Base-by-base conservation (phyloP, 2,329 filamentous ascomycete species). In the Cryphonectria carpinicola region DNA sequence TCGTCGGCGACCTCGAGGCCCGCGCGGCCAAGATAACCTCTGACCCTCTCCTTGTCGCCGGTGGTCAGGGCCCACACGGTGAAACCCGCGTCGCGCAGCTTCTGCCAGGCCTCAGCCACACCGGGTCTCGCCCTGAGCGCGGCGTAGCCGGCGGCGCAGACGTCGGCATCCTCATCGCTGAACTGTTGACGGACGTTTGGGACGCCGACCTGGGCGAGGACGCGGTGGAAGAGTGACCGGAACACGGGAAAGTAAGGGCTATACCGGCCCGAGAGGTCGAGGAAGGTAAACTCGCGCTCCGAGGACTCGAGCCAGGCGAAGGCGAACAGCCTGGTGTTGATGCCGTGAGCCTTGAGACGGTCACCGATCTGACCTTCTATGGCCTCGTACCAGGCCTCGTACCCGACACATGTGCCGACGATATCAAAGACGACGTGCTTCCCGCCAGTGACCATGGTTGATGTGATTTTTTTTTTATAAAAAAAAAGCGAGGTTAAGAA, bases 21-120 rank as follows among this genome's bases (percentile, higher is more conserved):
- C 0, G 78, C 83, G 0, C 79, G 77, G n/a, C 79, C 74, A 72
- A 89, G 88, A 72, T 89, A 89, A 0, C 85, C 86, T 10, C 79
- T 75, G 3, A 89, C 86, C 7, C 86, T 78, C 64, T 80, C 76
- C 3, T 80, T 75, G 74, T 89, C 86, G 1, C 84, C 87, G 0
- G 85, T 84, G 0, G 86, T 88, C 37, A 89, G 79, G 43, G 81
- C 83, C 86, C 86, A 89, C 5, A 87, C 82, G 0, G 83, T 85
- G 71, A 87, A 88, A 0, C 86, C 84, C 0, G 77, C 79, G 0
- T 78, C 79, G 4, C 83, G 77, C 58, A 89, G 76, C 32, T 78
- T 81, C 60, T 78, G 73, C 54, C 86, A 80, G 62, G 81, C 82
- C 69, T 85, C 82, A 35, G 77, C 79, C 1, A 79, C 77, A 0